phyloP scores from a whole-genome alignment of 2,329 filamentous ascomycete genomes.

The Truncatella angustata region DNA sequence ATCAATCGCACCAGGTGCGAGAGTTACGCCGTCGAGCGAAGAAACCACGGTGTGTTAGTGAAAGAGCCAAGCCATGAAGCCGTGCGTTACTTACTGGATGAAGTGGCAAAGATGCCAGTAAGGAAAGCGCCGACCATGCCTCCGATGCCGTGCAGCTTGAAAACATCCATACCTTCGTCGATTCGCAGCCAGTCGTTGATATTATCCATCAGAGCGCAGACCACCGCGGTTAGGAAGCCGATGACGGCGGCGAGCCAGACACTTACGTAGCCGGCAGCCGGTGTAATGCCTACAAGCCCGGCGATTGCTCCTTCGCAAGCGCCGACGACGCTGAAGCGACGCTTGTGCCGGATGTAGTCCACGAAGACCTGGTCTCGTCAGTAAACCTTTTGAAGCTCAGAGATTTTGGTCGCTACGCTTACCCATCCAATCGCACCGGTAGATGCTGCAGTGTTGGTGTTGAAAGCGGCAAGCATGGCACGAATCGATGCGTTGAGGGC shows the following conservation, averaged over 20 bases:
- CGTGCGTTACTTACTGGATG: conserved; percentile 16
- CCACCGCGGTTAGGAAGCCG: conserved; percentile 47
- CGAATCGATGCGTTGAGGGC: conserved; percentile 51
- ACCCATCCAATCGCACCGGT: conserved; percentile 54
- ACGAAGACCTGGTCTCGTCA: conserved; percentile 29
- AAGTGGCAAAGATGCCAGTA: conserved; percentile 56
- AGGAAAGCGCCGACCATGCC: conserved; percentile 56
- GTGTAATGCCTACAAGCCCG: conserved; percentile 58
- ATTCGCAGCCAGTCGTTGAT: conserved; percentile 26
- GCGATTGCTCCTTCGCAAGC: conserved; percentile 54
- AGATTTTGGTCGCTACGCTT: too few species aligned
- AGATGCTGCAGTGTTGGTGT: conserved; percentile 57
- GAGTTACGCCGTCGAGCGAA: conserved; percentile 48
- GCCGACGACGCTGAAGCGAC: conserved; percentile 49
- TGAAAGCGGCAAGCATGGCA: conserved; percentile 54
- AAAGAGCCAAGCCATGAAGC: background rate
- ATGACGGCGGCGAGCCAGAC: conserved; percentile 51
- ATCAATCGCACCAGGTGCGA: conserved; percentile 49
- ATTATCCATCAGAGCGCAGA: conserved; percentile 27
- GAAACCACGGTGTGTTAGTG: conserved; percentile 33
- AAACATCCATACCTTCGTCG: conserved; percentile 60
- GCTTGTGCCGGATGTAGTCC: conserved; percentile 45
- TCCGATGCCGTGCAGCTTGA: conserved; percentile 59
- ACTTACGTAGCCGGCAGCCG: conserved; percentile 54
- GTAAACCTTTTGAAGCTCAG: background rate